Percentiles rank a stretch among this genome's conserved stretches.
Conservation (phyloP, 345 rosid genomes). For the Sonneratia alba region DNA sequence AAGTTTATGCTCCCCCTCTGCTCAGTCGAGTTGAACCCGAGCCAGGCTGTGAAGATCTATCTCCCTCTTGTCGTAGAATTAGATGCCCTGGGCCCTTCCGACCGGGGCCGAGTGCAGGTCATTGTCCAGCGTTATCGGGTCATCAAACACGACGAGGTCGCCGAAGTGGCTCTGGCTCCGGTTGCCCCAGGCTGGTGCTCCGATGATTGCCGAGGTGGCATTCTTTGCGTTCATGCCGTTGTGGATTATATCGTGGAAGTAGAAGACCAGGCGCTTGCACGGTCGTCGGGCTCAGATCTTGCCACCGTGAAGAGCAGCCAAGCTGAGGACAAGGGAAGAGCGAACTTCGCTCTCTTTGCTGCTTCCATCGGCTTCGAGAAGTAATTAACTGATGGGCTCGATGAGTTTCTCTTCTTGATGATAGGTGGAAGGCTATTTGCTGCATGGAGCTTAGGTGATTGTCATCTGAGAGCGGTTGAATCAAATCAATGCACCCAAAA, state of each 20-base stretch:
- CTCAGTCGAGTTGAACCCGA: constrained; percentile 44
- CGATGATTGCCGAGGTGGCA: constrained; percentile 27
- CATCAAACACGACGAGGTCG: constrained; percentile 23
- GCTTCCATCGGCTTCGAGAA: neutral
- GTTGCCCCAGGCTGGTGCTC: constrained; percentile 22
- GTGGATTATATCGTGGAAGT: constrained; percentile 32
- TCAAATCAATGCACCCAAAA: too few relatives aligned
- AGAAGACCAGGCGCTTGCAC: constrained; percentile 11
- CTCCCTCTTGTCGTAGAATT: constrained; percentile 22
- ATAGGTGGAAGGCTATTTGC: too few relatives aligned
- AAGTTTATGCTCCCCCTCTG: constrained; percentile 53
- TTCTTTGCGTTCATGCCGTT: constrained; percentile 27
- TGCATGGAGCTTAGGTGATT: too few relatives aligned
- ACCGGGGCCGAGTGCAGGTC: constrained; percentile 19
- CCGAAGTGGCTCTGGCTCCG: constrained; percentile 26
- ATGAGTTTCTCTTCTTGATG: neutral
- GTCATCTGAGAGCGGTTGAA: too few relatives aligned
- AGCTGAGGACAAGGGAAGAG: constrained; percentile 22
- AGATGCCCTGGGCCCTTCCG: constrained; percentile 28
- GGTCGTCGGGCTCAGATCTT: constrained; percentile 9
- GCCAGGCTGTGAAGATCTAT: constrained; percentile 21
- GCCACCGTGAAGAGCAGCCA: constrained; percentile 27
- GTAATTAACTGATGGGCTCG: neutral
- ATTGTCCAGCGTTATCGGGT: constrained; percentile 24
- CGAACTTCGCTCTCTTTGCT: neutral